Conservation (phyloP, 352 stramenopile genomes). For the Pythium utonaiense region DNA sequence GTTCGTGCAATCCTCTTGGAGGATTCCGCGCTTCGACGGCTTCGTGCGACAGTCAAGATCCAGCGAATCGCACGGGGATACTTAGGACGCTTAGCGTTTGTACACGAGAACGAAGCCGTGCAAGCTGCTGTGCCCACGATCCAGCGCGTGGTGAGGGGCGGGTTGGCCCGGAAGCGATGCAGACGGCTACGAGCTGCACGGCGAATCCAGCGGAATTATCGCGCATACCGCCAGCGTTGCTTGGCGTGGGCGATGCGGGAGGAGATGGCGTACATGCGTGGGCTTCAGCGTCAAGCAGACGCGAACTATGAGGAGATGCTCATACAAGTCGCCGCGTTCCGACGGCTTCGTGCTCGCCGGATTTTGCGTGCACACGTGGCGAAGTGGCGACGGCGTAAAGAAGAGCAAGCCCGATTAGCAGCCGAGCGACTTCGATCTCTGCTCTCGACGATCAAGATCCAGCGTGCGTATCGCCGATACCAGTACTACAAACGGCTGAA, state of each 20-base stretch:
- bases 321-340: constrained; percentile 41
- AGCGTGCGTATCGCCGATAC: constrained; percentile 56
- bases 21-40: constrained; percentile 23
- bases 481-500: constrained; percentile 41
- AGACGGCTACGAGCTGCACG: constrained; percentile 36
- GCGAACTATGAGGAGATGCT: constrained; percentile 43
- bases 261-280: constrained; percentile 51
- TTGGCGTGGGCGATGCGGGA: constrained; percentile 52
- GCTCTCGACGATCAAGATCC: constrained; percentile 52
- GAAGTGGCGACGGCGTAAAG: constrained; percentile 37
- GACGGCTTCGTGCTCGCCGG: constrained; percentile 39
- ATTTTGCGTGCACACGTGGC: constrained; percentile 45
- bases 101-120: constrained; percentile 31
- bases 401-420: constrained; percentile 24
- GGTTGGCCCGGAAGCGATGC: constrained; percentile 33
- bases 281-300: constrained; percentile 41
- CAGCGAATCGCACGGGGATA: constrained; percentile 59
- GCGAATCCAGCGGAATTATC: constrained; percentile 52
- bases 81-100: constrained; percentile 41
- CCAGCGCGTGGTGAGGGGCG: constrained; percentile 49
- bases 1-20: constrained; percentile 39
- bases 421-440: constrained; percentile 42
- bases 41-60: constrained; percentile 23
- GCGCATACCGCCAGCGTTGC: constrained; percentile 46
- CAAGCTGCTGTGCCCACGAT: constrained; percentile 44